Base-by-base conservation (phyloP, 441 rosid species). In the Lepidium campestre region DNA sequence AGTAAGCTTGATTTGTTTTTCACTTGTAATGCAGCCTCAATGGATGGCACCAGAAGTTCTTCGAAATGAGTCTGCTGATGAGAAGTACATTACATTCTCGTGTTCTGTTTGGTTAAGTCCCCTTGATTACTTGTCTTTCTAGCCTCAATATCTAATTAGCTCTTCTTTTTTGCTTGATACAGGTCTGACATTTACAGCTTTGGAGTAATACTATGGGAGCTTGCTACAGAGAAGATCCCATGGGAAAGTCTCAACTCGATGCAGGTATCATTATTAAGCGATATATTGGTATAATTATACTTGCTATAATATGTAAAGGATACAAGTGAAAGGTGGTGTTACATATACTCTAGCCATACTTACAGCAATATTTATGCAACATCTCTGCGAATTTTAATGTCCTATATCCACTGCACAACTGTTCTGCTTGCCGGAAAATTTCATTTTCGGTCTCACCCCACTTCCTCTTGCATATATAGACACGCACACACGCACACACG, bases 41-140 rank as follows among this genome's bases (percentile, higher is more conserved):
- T 91, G 99, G 99, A 94, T 91, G 97, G 99, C 99, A 3, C 99
- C 97, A 0, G 99, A 94, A 83, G 94, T 88, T 82, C 90, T 91
- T 61, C 84, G 97, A 6, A 89, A 88, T 70, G 99, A 94, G 71
- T 91, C 89, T 52, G 79, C 97, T 7, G 96, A 91, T 65, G 99
- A 91, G 78, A 94, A 89, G 99, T 94, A 82, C 23, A 83, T 62
- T 94, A 82, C 23, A 83, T 62, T 36, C 71, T 41, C 44, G 46
- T 41, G 40, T 58, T 72, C 11, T 58, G 19, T 48, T 72, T 34
- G 65, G 20, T 48, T 13, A 31, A 39, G 3, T 52, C 44, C 10
- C 32, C 22, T 70, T 70, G 11, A 22, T 10, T 14, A 39, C 7
- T 19, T 73, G 39, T 67, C 39, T 35, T 52, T 52, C 35, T 37